Evolutionary conservation across 805 yeast species (phyloP), one percentile per base, ranked within the genome.

Genomic region (Candida insectalens): DNA sequence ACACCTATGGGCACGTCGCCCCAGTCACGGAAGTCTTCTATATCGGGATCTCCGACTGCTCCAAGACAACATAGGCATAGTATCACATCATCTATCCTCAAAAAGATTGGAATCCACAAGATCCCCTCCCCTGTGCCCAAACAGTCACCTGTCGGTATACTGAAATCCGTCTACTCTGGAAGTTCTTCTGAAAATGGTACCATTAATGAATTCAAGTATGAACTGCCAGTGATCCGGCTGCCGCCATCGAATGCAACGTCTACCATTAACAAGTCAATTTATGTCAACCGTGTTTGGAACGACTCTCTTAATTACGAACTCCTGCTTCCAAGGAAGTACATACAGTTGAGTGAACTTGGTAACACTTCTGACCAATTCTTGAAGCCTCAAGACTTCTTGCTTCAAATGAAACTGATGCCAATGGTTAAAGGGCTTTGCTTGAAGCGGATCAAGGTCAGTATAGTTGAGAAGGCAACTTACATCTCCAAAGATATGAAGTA

Each of bases 241-340:
- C 77, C 77, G 1, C 78, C 78, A 1, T 67, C 73, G 4, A 66
- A 68, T 49, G 75, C 76, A 2, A 66, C 70, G 23, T 67, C 74
- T 3, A 68, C 71, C 6, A 62, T 74, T 5, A 79, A 81, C 49
- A 83, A 80, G 48, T 85, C 94, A 0, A 70, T 83, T 13, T 81
- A 77, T 51, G 84, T 83, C 23, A 80, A 78, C 50, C 65, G 83
- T 40, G 66, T 75, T 1, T 83, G 92, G 92, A 74, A 75, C 44
- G 77, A 80, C 36, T 53, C 84, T 0, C 55, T 83, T 25, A 74
- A 75, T 36, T 83, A 83, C 53, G 80, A 80, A 42, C 67, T 83
- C 12, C 70, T 85, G 0, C 67, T 83, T 38, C 87, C 88, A 0
- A 67, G 67, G 37, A 83, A 82, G 46, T 82, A 66, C 51, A 72